phyloP scores from a whole-genome alignment of 441 rosid genomes.

The Bruguiera hainesii region DNA sequence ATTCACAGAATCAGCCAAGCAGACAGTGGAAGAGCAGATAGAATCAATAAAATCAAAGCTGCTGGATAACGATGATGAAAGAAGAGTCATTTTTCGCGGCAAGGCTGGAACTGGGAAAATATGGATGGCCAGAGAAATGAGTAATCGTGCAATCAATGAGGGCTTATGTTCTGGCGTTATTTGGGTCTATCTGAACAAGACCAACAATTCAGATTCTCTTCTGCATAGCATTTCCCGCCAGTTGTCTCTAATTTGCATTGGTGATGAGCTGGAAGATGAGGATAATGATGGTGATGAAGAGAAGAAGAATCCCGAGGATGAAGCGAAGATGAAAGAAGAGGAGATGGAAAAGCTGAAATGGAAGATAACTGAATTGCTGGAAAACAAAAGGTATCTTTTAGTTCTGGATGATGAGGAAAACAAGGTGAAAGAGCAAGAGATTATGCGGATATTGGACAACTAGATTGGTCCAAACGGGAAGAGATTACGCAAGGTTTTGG shows the following conservation, averaged over 20 bases:
- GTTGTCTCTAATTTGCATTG: slow-evolving; percentile 28
- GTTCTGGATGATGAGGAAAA: slow-evolving; percentile 37
- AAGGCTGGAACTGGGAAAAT: slow-evolving; percentile 53
- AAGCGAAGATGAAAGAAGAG: slow-evolving; percentile 15
- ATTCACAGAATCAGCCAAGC: not conserved
- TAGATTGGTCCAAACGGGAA: not conserved
- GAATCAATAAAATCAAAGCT: not conserved
- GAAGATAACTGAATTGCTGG: not conserved
- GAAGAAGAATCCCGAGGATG: not conserved
- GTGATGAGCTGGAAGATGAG: slow-evolving; percentile 34
- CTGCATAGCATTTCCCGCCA: slow-evolving; percentile 39
- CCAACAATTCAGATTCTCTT: slow-evolving; percentile 20
- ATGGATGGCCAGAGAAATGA: slow-evolving; percentile 37
- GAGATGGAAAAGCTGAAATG: slow-evolving; percentile 8
- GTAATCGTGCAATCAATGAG: not conserved
- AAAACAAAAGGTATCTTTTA: slow-evolving; percentile 26
- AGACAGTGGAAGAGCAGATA: not conserved
- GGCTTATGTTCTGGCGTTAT: slow-evolving; percentile 21
- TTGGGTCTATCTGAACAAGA: slow-evolving; percentile 35
- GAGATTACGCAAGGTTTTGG: slow-evolving; percentile 17
- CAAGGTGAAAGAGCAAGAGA: slow-evolving; percentile 7
- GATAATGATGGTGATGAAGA: slow-evolving; percentile 27
- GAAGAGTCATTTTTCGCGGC: slow-evolving; percentile 31
- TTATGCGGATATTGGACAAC: slow-evolving; percentile 8
- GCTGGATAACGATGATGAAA: not conserved